Evolutionary conservation across 257 asterid species (phyloP), one percentile per base, ranked within the genome.

Genomic region (Plantago ovata): DNA sequence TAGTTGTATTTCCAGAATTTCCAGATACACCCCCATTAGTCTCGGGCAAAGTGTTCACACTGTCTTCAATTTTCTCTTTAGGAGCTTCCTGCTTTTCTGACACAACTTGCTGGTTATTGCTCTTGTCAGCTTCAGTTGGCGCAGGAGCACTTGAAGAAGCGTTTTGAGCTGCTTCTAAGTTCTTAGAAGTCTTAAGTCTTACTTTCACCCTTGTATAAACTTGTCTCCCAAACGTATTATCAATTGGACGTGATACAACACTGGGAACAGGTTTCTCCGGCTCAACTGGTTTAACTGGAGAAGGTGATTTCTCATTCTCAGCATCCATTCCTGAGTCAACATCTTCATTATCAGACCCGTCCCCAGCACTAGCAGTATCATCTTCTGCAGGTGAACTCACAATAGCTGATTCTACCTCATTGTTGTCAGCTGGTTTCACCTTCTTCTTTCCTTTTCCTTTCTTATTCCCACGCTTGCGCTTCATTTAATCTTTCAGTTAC

Each of bases 141-240:
- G 81, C 64, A 12, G 63, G 84, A 58, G 81, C 76, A 67, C 82
- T 89, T 43, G 94, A 69, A 64, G 86, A 66, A 63, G 75, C 45
- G 55, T 22, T 50, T 0, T 18, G 80, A 58, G 68, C 94, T 41
- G 85, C 36, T 40, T 85, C 98, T 65, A 88, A 72, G 42, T 79
- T 53, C 66, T 89, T 93, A 9, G 94, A 83, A 22, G 75, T 79
- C 72, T 89, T 93, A 64, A 93, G 81, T 74, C 80, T 89, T 56
- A 93, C 99, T 80, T 86, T 93, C 41, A 93, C 93, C 66, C 96
- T 85, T 19, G 87, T 77, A 58, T 89, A 86, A 28, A 82, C 95
- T 38, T 78, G 84, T 73, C 74, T 74, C 9, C 75, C 88, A 21
- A 76, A 71, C 11, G 79, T 70, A 58, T 72, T 83, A 69, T 67